Percentiles rank a stretch among this genome's conserved stretches.
Conservation (phyloP, 129 eudicot genomes). For the Chrysanthemum lavandulifolium region DNA sequence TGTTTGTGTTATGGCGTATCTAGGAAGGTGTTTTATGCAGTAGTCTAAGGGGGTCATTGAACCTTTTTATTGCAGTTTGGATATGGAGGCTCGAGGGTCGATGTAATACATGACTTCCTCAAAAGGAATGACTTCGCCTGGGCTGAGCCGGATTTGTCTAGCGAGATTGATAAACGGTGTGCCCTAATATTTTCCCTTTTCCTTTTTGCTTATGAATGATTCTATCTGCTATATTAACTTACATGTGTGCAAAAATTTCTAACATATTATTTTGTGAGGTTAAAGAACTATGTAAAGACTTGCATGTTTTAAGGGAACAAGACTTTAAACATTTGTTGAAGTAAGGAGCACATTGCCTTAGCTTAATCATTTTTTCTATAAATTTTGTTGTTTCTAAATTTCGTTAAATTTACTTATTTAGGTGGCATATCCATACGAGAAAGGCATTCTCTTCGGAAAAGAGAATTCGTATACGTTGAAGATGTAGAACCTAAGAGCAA, state of each 20-base stretch:
- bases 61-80: too few species aligned
- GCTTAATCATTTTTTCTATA: too few species aligned
- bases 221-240: neutral
- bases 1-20: too few species aligned
- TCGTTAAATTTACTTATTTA: conserved; percentile 22
- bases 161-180: neutral
- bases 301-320: conserved; percentile 86
- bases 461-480: conserved; percentile 29
- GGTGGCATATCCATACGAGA: conserved; percentile 81
- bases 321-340: conserved; percentile 85
- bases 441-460: conserved; percentile 67
- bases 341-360: conserved; percentile 35
- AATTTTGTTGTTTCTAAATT: neutral
- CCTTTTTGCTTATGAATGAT: too few species aligned
- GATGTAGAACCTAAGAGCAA: conserved; percentile 38
- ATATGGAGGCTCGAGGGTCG: too few species aligned
- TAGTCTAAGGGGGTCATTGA: too few species aligned
- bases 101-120: too few species aligned
- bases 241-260: neutral
- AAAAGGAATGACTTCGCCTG: too few species aligned
- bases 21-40: too few species aligned
- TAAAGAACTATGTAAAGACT: conserved; percentile 78
- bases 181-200: too few species aligned
- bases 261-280: conserved; percentile 42
- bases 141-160: too few species aligned